phyloP scores from a whole-genome alignment of 2,329 filamentous ascomycete genomes.

The Chrysoporthe cubensis region DNA sequence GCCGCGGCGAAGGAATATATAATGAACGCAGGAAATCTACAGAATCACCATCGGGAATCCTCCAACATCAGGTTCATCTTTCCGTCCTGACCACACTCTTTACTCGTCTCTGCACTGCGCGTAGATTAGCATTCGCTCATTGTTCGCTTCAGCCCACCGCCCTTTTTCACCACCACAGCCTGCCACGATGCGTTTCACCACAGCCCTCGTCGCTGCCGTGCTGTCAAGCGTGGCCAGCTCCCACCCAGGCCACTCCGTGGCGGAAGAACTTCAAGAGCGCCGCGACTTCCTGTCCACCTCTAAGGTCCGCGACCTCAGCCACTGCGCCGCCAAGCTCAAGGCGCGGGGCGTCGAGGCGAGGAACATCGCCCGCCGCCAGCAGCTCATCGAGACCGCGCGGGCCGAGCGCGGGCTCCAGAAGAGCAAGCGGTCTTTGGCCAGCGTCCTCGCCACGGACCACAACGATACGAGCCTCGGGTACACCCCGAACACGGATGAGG shows the following conservation, averaged over 20 bases:
- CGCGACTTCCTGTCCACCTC: conserved; percentile 47
- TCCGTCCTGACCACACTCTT: neutral
- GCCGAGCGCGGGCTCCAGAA: conserved; percentile 39
- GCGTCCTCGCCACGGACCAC: conserved; percentile 40
- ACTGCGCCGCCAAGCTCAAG: conserved; percentile 52
- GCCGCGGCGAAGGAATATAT: neutral
- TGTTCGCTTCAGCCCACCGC: neutral
- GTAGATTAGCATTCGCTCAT: neutral
- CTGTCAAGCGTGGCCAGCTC: conserved; percentile 36
- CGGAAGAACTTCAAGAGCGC: conserved; percentile 53
- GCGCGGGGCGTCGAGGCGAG: conserved; percentile 49
- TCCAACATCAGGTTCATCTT: neutral
- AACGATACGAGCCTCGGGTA: conserved; percentile 40
- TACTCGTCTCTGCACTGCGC: neutral
- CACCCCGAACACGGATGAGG: conserved; percentile 35
- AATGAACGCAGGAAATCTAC: neutral
- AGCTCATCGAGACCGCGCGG: conserved; percentile 46
- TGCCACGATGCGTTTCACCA: conserved; percentile 35
- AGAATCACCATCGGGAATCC: neutral
- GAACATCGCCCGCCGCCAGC: conserved; percentile 50
- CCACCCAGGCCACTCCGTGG: conserved; percentile 54
- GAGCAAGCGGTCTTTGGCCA: conserved; percentile 37
- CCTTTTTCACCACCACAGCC: neutral
- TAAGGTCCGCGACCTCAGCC: conserved; percentile 47
- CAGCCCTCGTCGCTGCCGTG: conserved; percentile 31